These are phyloP conservation scores for Aspergillus nanangensis DNA, from an alignment of 495 filamentous ascomycete species.

Conservation along the genomic window DNA sequence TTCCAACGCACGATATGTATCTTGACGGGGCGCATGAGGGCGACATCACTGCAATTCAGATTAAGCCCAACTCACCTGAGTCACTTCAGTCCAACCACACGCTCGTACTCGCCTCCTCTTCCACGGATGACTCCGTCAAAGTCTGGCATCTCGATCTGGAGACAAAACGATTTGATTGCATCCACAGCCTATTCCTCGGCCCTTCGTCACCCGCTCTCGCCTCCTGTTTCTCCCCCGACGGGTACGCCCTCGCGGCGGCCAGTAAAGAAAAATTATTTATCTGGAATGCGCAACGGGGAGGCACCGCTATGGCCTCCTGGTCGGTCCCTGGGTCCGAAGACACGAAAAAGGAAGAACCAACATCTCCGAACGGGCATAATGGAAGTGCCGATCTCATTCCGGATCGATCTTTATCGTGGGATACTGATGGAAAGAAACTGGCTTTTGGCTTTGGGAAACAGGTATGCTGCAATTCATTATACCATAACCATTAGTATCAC, in stretches of 20 bases:
- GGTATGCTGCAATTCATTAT: slow-evolving; percentile 37
- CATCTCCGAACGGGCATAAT: slow-evolving; percentile 36
- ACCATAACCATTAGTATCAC: background rate
- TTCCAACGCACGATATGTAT: slow-evolving; percentile 41
- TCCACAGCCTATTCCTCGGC: slow-evolving; percentile 41
- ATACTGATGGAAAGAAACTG: slow-evolving; percentile 68
- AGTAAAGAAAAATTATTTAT: slow-evolving; percentile 61
- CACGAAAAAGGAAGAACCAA: slow-evolving; percentile 24
- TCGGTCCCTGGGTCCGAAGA: slow-evolving; percentile 27
- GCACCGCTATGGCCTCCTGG: slow-evolving; percentile 65
- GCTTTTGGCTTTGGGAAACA: slow-evolving; percentile 66
- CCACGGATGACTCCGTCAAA: slow-evolving; percentile 58
- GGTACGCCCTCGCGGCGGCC: slow-evolving; percentile 64
- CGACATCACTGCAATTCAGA: slow-evolving; percentile 43
- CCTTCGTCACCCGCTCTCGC: slow-evolving; percentile 52
- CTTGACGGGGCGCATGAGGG: slow-evolving; percentile 38
- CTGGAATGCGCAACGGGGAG: slow-evolving; percentile 66
- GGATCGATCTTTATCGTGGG: slow-evolving; percentile 65
- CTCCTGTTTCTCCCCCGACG: slow-evolving; percentile 68
- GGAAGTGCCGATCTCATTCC: slow-evolving; percentile 24
- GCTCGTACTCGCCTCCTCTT: slow-evolving; percentile 41
- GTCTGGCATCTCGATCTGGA: slow-evolving; percentile 66
- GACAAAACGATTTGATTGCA: slow-evolving; percentile 53
- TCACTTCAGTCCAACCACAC: slow-evolving; percentile 18
- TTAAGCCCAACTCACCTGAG: slow-evolving; percentile 28